These are phyloP conservation scores for Euphorbia tirucalli DNA, from an alignment of 345 rosid genomes.

Conservation along the genomic window DNA sequence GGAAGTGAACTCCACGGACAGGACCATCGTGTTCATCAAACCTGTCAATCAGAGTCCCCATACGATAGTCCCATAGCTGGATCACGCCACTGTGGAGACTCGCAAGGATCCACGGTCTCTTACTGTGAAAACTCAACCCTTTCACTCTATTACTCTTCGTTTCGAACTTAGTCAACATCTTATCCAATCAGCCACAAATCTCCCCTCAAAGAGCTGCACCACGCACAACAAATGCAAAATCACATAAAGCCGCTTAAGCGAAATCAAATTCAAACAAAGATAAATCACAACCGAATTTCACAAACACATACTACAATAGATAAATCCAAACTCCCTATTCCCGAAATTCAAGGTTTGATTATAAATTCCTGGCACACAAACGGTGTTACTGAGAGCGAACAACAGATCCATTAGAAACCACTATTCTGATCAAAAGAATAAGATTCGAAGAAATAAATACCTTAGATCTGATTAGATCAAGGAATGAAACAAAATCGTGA, in stretches of 20 bases:
- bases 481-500: constrained; percentile 5
- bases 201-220: not conserved
- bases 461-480: constrained; percentile 16
- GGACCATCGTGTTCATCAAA: constrained; percentile 99
- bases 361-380: not conserved
- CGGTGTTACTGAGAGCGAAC: not conserved
- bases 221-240: not conserved
- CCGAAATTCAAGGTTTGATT: not conserved
- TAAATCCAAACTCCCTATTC: not conserved
- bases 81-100: constrained; percentile 99
- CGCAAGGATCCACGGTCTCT: constrained; percentile 98
- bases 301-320: not conserved
- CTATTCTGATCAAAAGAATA: not conserved
- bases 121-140: constrained; percentile 92
- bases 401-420: not conserved
- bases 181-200: constrained; percentile 15
- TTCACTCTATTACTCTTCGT: constrained; percentile 98
- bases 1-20: constrained; percentile 98
- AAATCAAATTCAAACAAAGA: not conserved
- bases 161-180: constrained; percentile 95
- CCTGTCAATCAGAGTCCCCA: constrained; percentile 90
- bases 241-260: not conserved
- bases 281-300: not conserved
- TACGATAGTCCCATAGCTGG: constrained; percentile 99
- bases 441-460: constrained; percentile 1